phyloP scores from a whole-genome alignment of 768 basidiomycete genomes.

The Boletus fagicola region DNA sequence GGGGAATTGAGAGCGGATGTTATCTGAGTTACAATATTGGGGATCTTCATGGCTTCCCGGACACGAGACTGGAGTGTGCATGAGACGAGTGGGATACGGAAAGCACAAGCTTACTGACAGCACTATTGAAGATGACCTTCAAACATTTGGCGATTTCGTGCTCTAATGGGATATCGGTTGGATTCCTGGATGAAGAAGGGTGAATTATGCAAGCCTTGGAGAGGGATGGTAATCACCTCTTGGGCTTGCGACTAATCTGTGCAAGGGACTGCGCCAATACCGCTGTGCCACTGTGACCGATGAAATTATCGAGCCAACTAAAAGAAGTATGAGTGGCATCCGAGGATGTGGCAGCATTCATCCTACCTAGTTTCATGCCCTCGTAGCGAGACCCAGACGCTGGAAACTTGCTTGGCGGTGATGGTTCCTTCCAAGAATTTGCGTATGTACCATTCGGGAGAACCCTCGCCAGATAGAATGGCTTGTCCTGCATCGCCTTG shows the following conservation, averaged over 20 bases:
- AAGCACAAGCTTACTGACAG: slow-evolving; percentile 37
- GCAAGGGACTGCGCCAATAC: slow-evolving; percentile 78
- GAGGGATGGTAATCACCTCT: slow-evolving; percentile 47
- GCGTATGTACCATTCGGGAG: slow-evolving; percentile 91
- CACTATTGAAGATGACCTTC: slow-evolving; percentile 73
- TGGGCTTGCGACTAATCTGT: slow-evolving; percentile 71
- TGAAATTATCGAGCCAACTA: slow-evolving; percentile 81
- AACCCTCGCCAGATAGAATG: slow-evolving; percentile 55
- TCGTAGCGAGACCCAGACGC: slow-evolving; percentile 73
- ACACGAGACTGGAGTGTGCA: slow-evolving; percentile 52
- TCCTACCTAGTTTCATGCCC: slow-evolving; percentile 78
- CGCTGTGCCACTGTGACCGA: slow-evolving; percentile 75
- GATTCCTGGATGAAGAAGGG: slow-evolving; percentile 11
- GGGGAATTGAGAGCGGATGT: slow-evolving; percentile 81
- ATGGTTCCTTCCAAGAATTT: slow-evolving; percentile 87
- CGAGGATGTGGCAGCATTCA: background rate
- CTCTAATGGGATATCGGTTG: slow-evolving; percentile 70
- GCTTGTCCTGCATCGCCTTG: slow-evolving; percentile 59
- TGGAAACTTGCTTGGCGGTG: slow-evolving; percentile 74
- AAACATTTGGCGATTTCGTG: slow-evolving; percentile 88
- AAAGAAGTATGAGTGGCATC: slow-evolving; percentile 18
- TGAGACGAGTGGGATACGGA: slow-evolving; percentile 2
- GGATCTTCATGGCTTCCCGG: slow-evolving; percentile 70
- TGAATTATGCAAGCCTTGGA: background rate
- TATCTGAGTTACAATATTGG: slow-evolving; percentile 73